Evolutionary conservation across 2,329 filamentous ascomycete species (phyloP).

Genomic region (Arthroderma sp.): DNA sequence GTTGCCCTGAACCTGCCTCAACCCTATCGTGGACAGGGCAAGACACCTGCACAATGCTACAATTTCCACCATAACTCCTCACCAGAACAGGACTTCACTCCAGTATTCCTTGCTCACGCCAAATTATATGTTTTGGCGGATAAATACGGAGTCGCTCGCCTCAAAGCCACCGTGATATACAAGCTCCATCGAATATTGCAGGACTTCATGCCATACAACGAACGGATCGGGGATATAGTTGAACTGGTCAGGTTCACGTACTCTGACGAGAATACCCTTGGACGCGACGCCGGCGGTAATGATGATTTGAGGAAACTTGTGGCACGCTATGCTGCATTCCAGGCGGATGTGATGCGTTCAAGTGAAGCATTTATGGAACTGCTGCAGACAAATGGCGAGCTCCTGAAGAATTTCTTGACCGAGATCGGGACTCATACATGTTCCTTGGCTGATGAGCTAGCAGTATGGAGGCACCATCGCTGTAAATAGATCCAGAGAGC

Average conservation of each 20-base stretch:
- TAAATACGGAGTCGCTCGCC: constrained; percentile 26
- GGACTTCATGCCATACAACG: constrained; percentile 21
- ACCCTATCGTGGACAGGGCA: neutral
- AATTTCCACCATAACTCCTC: neutral
- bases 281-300: neutral
- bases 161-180: constrained; percentile 22
- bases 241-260: neutral
- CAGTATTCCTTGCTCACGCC: constrained; percentile 32
- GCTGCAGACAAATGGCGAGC: neutral
- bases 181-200: constrained; percentile 26
- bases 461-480: too few relatives aligned
- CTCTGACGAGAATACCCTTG: neutral
- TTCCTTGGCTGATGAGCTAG: too few relatives aligned
- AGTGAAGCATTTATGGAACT: neutral
- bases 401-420: neutral
- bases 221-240: neutral
- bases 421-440: too few relatives aligned
- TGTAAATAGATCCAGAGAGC: too few relatives aligned
- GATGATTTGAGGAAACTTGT: neutral
- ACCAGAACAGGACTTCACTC: constrained; percentile 20
- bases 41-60: neutral
- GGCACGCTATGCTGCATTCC: neutral
- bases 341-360: neutral
- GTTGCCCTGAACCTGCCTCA: too few relatives aligned
- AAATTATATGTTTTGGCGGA: constrained; percentile 33